Evolutionary conservation across 2,329 filamentous ascomycete species (phyloP), one percentile per base, ranked within the genome.

Genomic region (Camillea tinctor): DNA sequence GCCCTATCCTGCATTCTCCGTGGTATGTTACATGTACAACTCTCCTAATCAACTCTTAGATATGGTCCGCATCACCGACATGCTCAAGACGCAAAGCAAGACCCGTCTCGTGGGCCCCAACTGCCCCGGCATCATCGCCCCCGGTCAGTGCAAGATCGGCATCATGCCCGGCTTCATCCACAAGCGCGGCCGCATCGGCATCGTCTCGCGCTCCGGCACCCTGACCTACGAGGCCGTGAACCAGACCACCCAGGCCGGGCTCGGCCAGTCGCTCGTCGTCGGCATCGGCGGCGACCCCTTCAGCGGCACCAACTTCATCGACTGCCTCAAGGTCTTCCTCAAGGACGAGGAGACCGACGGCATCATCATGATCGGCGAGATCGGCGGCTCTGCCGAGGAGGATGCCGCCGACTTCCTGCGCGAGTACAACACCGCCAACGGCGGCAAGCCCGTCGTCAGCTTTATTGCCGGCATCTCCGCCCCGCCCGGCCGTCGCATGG

Each of bases 111-210:
- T 98, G 64, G 94, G 94, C 69, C 94, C 94, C 74, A 99, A 98
- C 85, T 99, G 95, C 84, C 95, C 95, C 66, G 95, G 94, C 77
- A 94, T 98, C 80, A 98, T 98, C 79, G 94, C 85, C 58, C 86
- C 87, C 63, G 95, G 94, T 72, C 94, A 96, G 87, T 99, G 95
- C 88, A 99, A 99, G 85, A 98, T 99, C 75, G 95, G 95, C 76
- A 99, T 99, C 83, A 98, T 99, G 95, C 92, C 95, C 67, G 95
- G 95, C 73, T 97, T 98, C 86, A 98, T 99, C 83, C 95, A 99
- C 88, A 98, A 98, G 88, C 92, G 93, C 79, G 95, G 95, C 72
- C 93, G 95, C 78, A 93, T 99, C 76, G 95, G 95, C 75, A 98
- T 99, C 78, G 95, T 99, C 79, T 97, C 93, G 72, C 91, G 95